Evolutionary conservation across 1,284 basidiomycete genomes (phyloP).

Genomic region (Fistulinella cinereoalba): DNA sequence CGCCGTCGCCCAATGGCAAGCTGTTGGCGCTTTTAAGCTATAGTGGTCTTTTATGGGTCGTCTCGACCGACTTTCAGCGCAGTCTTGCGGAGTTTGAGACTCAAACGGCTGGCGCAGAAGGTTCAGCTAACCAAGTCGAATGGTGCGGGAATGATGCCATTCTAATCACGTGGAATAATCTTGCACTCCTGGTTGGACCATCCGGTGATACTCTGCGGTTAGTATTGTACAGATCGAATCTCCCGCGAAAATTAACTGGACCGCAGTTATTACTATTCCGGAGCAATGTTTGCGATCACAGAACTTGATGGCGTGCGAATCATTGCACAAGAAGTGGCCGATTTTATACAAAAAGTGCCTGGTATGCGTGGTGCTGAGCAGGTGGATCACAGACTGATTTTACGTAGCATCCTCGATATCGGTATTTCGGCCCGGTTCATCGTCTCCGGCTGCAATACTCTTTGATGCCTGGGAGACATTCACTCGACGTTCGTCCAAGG

Average conservation of each 20-base stretch:
- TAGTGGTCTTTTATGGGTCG: constrained; percentile 80
- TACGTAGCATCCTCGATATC: constrained; percentile 67
- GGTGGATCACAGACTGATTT: constrained; percentile 6
- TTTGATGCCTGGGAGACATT: constrained; percentile 94
- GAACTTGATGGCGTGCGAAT: constrained; percentile 89
- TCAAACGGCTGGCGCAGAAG: constrained; percentile 49
- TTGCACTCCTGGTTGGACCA: constrained; percentile 86
- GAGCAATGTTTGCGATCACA: constrained; percentile 74
- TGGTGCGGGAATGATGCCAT: constrained; percentile 99
- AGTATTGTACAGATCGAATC: constrained; percentile 27
- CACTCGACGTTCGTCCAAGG: constrained; percentile 77
- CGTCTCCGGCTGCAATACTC: constrained; percentile 86
- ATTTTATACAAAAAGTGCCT: constrained; percentile 92
- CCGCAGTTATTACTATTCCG: constrained; percentile 75
- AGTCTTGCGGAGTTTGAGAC: constrained; percentile 87
- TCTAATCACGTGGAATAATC: constrained; percentile 79
- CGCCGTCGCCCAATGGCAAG: constrained; percentile 91
- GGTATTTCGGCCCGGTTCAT: constrained; percentile 90
- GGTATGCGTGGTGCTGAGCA: constrained; percentile 42
- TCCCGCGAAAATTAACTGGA: constrained; percentile 37
- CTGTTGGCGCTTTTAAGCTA: constrained; percentile 83
- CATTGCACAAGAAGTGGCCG: constrained; percentile 75
- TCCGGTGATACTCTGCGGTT: constrained; percentile 86
- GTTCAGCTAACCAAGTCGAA: constrained; percentile 66
- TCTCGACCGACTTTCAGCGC: constrained; percentile 89